Percentiles rank a stretch among this genome's conserved stretches.
Conservation (phyloP, 208 protist species). For the Leishmania amazonensis region DNA sequence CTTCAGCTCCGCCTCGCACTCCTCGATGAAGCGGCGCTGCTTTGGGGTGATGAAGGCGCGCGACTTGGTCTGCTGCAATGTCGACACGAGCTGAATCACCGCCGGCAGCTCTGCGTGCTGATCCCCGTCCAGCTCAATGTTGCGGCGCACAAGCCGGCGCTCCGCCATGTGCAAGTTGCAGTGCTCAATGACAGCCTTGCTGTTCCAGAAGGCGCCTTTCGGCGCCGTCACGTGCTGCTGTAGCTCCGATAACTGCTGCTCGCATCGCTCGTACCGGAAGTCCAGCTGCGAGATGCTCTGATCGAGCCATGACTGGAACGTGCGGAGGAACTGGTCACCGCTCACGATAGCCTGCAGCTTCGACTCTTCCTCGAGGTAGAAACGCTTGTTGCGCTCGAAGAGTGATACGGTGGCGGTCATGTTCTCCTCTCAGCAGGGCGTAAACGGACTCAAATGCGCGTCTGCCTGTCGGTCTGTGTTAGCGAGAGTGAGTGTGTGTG, state of each 20-base stretch:
- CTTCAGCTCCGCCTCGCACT: conserved; percentile 73
- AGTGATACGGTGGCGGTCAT: conserved; percentile 57
- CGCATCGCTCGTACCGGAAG: conserved; percentile 82
- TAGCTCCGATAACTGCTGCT: conserved; percentile 84
- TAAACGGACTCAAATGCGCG: background rate
- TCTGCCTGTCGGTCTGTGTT: background rate
- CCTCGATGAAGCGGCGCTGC: conserved; percentile 83
- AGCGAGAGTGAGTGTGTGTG: conserved; percentile 3
- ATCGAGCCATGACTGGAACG: conserved; percentile 82
- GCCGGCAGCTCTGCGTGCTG: conserved; percentile 67
- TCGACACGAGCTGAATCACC: conserved; percentile 77
- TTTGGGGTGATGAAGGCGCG: conserved; percentile 84
- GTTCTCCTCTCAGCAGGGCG: background rate
- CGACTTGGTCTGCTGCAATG: conserved; percentile 75
- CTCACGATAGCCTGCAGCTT: conserved; percentile 70
- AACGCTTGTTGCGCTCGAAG: conserved; percentile 87
- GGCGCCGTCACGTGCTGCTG: conserved; percentile 76
- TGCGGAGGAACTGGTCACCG: conserved; percentile 61
- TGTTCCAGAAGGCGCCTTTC: conserved; percentile 79
- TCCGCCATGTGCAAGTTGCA: conserved; percentile 88
- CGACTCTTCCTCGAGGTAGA: conserved; percentile 85
- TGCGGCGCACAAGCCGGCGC: conserved; percentile 48
- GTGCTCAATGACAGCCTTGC: conserved; percentile 88
- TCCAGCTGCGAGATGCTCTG: conserved; percentile 81
- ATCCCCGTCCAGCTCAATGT: conserved; percentile 21